Evolutionary conservation across 1,284 basidiomycete genomes (phyloP), one percentile per base, ranked within the genome.

Genomic region (Trichosporon ovoides): DNA sequence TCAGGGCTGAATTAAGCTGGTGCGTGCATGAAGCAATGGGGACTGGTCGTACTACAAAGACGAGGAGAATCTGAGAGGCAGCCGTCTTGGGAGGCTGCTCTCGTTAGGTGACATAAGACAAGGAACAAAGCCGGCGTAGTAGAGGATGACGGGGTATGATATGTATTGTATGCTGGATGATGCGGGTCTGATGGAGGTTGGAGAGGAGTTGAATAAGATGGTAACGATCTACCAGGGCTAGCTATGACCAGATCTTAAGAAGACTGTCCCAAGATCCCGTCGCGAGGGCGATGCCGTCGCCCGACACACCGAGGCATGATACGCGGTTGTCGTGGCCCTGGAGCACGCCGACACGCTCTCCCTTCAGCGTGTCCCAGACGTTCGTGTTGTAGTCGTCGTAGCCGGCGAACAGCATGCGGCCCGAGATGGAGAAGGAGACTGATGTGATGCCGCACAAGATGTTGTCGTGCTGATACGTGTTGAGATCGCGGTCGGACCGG

Each of bases 341-440:
- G 61, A 99, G 80, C 37, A 98, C 93, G 60, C 95, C 95, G 34
- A 98, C 92, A 58, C 95, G 87, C 78, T 98, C 95, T 58, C 93
- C 95, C 79, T 95, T 96, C 72, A 98, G 83, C 40, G 94, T 97
- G 75, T 99, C 95, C 95, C 95, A 98, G 50, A 98, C 95, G 73
- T 98, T 98, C 82, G 90, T 93, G 67, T 95, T 98, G 89, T 95
- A 97, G 77, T 98, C 95, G 77, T 99, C 96, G 76, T 98, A 98
- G 40, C 95, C 96, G 65, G 94, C 95, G 71, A 98, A 98, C 50
- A 99, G 83, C 68, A 99, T 89, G 60, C 96, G 88, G 50, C 95
- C 95, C 14, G 93, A 97, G 66, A 91, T 89, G 2, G 93, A 97
- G 82, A 99, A 98, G 14, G 91, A 94, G 66, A 98, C 94, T 3